Base-by-base conservation (phyloP, 108 stramenopile genomes). In the Poteriospumella lacustris region DNA sequence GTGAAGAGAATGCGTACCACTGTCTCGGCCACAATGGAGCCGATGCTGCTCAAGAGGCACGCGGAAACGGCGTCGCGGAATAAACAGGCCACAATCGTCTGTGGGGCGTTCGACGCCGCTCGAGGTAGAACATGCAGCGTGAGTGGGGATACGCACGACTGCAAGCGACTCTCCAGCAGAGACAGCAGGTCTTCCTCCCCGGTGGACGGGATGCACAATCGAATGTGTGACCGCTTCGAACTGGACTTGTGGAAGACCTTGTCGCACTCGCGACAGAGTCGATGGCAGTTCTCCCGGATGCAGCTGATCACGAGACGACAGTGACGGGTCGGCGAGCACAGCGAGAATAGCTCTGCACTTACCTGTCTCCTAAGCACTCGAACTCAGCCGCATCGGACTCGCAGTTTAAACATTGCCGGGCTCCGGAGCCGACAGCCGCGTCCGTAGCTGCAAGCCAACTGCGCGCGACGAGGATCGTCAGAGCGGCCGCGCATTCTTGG, bases 171-270 rank as follows among this genome's bases (percentile, higher is more conserved):
- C n/a, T n/a, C n/a, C n/a, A n/a, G n/a, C n/a, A n/a, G n/a, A n/a
- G n/a, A n/a, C n/a, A n/a, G n/a, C n/a, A n/a, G n/a, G n/a, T n/a
- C n/a, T n/a, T n/a, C n/a, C n/a, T n/a, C n/a, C n/a, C n/a, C n/a
- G n/a, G n/a, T n/a, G n/a, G n/a, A n/a, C n/a, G 31, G 24, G 33
- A 64, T 19, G 9, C 29, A 34, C 15, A 64, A 34, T 12, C 60
- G 15, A 24, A 64, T 64, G 24, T 64, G 60, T 9, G 29, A 31
- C 36, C 60, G 15, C 31, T 64, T 64, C 36, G 36, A 19, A 3
- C 28, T 34, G 5, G 60, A 64, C 31, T 64, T 64, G 60, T 64
- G 60, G 31, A 64, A 64, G 5, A 64, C 60, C 15, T 19, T 64
- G 24, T 64, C 60, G 36, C 60, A 64, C 36, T 64, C 60, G 9